phyloP scores from a whole-genome alignment of 106 monocot species.

The Acanthochlamys bracteata region DNA sequence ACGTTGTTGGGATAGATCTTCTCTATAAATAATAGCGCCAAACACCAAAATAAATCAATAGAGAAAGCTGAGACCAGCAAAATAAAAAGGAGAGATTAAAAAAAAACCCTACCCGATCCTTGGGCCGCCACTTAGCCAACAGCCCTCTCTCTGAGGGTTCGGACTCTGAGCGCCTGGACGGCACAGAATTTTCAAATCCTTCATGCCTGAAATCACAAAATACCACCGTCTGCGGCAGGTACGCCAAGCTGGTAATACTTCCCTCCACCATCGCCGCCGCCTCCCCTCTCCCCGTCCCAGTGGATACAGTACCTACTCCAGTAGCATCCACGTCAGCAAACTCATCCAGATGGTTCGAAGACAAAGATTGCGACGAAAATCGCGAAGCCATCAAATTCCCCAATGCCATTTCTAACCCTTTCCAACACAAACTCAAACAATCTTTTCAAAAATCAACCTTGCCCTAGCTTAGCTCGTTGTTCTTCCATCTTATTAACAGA shows the following conservation, averaged over 20 bases:
- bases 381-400: conserved; percentile 79
- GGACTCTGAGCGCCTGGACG: too few relatives aligned
- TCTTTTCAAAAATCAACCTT: conserved; percentile 13
- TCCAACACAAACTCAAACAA: too few relatives aligned
- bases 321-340: too few relatives aligned
- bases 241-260: conserved; percentile 40
- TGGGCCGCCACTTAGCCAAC: conserved; percentile 74
- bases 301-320: too few relatives aligned
- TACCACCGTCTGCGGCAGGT: conserved; percentile 72
- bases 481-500: neutral
- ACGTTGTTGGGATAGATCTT: too few relatives aligned
- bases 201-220: conserved; percentile 78
- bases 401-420: conserved; percentile 67
- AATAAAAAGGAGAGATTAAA: too few relatives aligned
- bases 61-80: too few relatives aligned
- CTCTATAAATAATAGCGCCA: too few relatives aligned
- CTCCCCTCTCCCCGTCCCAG: conserved; percentile 26
- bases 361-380: conserved; percentile 28
- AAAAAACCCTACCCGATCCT: conserved; percentile 57
- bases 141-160: conserved; percentile 47
- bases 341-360: conserved; percentile 32
- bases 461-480: conserved; percentile 15
- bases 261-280: conserved; percentile 13
- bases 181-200: conserved; percentile 50
- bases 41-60: too few relatives aligned